Conservation (phyloP, 2,329 filamentous ascomycete genomes). For the Monilinia fructigena region DNA sequence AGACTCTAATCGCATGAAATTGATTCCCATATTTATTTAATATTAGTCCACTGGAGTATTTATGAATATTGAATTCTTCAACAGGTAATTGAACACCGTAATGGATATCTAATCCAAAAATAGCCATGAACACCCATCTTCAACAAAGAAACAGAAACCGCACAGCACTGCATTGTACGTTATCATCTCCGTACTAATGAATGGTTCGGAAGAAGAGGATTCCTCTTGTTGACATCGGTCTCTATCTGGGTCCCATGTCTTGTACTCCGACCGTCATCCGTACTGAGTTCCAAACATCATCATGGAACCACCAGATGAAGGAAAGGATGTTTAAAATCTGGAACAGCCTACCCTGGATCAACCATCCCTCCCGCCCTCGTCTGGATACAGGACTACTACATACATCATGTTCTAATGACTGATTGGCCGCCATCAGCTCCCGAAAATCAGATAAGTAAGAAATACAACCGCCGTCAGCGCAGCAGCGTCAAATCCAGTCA, state of each 20-base stretch:
- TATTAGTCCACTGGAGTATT: neutral
- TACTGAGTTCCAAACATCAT: neutral
- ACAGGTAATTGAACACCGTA: neutral
- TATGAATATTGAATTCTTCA: neutral
- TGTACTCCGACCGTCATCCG: neutral
- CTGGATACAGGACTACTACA: neutral
- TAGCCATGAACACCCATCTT: constrained; percentile 3
- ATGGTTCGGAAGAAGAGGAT: neutral
- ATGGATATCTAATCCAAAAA: neutral
- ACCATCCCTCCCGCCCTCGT: neutral
- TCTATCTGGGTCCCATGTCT: neutral
- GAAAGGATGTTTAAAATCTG: constrained; percentile 8
- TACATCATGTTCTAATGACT: neutral
- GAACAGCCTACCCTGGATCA: neutral
- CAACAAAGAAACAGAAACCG: neutral
- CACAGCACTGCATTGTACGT: neutral
- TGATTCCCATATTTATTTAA: constrained; percentile 17
- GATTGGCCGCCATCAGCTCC: neutral
- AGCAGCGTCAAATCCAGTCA: constrained; percentile 3
- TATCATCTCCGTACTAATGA: too few species aligned
- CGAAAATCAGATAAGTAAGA: constrained; percentile 4
- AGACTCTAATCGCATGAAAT: constrained; percentile 1
- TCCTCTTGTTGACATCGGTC: constrained; percentile 6
- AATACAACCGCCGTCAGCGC: constrained; percentile 18
- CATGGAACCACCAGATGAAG: constrained; percentile 2